Conservation (phyloP, 441 rosid genomes). For the Populus hybrid region DNA sequence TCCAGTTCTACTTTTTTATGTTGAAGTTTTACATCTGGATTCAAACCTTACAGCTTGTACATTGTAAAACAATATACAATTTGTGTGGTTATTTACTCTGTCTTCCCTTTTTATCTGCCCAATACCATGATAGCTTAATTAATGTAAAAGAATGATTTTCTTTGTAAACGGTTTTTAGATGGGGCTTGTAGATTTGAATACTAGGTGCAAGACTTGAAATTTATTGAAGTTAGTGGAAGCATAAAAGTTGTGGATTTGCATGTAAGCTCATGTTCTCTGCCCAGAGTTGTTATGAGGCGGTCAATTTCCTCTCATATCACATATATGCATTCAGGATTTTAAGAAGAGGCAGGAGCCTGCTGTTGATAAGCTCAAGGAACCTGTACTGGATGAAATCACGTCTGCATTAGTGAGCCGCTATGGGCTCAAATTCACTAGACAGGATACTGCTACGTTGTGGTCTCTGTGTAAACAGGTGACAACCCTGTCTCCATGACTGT, state of each 20-base stretch:
- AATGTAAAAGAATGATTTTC: neutral
- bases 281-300: neutral
- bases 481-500: conserved; percentile 12
- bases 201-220: neutral
- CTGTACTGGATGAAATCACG: conserved; percentile 67
- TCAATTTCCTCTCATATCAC: neutral
- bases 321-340: conserved; percentile 43
- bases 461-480: conserved; percentile 91
- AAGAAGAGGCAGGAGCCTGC: conserved; percentile 63
- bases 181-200: neutral
- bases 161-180: neutral
- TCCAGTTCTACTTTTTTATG: neutral
- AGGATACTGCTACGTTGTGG: conserved; percentile 86
- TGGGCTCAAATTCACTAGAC: conserved; percentile 60
- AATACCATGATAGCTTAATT: neutral
- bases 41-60: neutral
- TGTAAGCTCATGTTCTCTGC: neutral
- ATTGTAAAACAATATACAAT: neutral
- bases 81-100: neutral
- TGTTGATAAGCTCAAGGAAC: conserved; percentile 79
- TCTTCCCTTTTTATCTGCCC: neutral
- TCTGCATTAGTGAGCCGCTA: conserved; percentile 52
- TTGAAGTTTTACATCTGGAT: neutral
- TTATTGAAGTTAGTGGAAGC: neutral
- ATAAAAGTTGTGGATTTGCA: neutral